Evolutionary conservation across 208 protist genomes (phyloP).

Genomic region (Trypanosoma platydactyli): DNA sequence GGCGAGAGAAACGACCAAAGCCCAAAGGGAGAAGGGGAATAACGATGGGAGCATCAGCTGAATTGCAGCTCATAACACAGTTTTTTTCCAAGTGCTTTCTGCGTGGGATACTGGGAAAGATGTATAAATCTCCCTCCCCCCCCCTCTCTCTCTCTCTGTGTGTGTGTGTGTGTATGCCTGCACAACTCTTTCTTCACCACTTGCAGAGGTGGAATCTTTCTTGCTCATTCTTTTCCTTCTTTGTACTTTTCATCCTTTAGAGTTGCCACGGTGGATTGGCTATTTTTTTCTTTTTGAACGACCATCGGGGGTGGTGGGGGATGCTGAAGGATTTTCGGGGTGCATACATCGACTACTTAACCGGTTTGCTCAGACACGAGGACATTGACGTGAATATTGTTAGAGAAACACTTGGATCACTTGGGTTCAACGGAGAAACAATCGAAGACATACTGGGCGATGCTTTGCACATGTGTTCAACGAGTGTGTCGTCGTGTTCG

Average conservation of each 20-base stretch:
- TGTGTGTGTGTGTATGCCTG: background rate
- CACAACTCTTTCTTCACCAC: background rate
- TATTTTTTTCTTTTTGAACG: background rate
- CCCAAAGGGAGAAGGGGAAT: background rate
- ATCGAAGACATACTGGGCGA: slow-evolving; percentile 60
- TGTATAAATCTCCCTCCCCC: background rate
- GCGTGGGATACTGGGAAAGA: too few species aligned
- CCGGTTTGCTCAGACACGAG: slow-evolving; percentile 20
- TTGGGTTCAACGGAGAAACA: slow-evolving; percentile 41
- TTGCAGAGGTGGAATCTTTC: background rate
- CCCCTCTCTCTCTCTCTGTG: background rate
- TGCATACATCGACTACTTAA: slow-evolving; percentile 57
- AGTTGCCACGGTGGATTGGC: too few species aligned
- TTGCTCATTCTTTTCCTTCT: background rate
- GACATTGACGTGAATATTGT: slow-evolving; percentile 55
- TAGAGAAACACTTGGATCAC: slow-evolving; percentile 39
- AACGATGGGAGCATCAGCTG: background rate
- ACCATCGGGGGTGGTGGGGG: too few species aligned
- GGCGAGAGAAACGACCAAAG: background rate
- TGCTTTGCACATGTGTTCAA: slow-evolving; percentile 9
- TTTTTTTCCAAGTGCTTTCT: slow-evolving; percentile 34
- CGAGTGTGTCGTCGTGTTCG: slow-evolving; percentile 15
- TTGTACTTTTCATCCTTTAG: background rate
- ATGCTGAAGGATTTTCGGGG: slow-evolving; percentile 54
- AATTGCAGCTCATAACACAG: slow-evolving; percentile 28